Evolutionary conservation across 345 rosid species (phyloP).

Genomic region (Diplotaxis tenuifolia): DNA sequence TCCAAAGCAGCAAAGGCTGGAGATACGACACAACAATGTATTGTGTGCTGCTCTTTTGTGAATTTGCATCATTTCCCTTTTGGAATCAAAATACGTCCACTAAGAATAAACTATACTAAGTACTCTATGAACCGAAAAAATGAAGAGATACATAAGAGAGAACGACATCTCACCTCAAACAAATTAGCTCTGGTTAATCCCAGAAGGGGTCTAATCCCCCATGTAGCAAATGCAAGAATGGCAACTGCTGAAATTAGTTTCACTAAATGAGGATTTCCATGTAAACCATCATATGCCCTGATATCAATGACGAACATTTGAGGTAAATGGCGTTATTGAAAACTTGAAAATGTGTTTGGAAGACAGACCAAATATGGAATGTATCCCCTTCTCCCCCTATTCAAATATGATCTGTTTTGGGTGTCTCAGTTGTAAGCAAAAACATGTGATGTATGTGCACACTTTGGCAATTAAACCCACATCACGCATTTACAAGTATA

Average conservation of each 20-base stretch:
- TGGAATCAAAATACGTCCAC: constrained; percentile 18
- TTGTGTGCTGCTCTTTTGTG: constrained; percentile 60
- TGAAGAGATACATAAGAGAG: constrained; percentile 1
- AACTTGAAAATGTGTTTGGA: neutral
- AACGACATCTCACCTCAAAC: constrained; percentile 47
- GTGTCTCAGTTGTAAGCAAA: constrained; percentile 9
- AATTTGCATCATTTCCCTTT: constrained; percentile 65
- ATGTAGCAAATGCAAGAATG: constrained; percentile 69
- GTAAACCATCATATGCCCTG: constrained; percentile 61
- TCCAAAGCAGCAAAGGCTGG: constrained; percentile 85
- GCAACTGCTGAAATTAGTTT: constrained; percentile 69
- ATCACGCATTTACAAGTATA: neutral
- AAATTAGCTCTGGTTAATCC: constrained; percentile 51
- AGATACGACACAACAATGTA: constrained; percentile 64
- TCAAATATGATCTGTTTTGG: neutral
- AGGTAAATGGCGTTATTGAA: neutral
- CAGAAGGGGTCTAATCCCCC: constrained; percentile 81
- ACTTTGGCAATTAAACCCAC: neutral
- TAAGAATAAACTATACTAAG: constrained; percentile 15
- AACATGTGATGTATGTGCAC: neutral
- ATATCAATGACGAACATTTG: constrained; percentile 17
- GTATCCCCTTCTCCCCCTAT: neutral
- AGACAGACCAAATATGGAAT: neutral
- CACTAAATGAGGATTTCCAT: constrained; percentile 50
- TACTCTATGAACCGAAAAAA: neutral